Evolutionary conservation across 148 eudicot genomes (phyloP).

Genomic region (Diospyros lotus): DNA sequence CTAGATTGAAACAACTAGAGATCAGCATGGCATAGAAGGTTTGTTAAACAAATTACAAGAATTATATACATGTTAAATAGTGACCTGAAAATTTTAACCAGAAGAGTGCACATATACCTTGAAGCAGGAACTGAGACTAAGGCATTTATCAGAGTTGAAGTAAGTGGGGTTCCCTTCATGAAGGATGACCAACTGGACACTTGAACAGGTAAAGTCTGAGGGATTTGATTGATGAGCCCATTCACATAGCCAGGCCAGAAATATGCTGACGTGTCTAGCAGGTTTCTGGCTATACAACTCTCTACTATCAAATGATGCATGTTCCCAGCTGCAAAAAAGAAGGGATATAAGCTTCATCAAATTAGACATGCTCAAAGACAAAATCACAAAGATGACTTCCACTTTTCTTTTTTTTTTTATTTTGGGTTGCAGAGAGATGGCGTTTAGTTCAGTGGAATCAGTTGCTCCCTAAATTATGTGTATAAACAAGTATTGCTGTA

Average conservation of each 20-base stretch:
- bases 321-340: slow-evolving; percentile 47
- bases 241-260: slow-evolving; percentile 61
- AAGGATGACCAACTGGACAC: slow-evolving; percentile 58
- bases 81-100: too few relatives aligned
- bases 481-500: neutral
- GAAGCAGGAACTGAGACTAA: slow-evolving; percentile 58
- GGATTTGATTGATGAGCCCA: slow-evolving; percentile 31
- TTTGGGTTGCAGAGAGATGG: slow-evolving; percentile 5
- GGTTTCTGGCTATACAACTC: slow-evolving; percentile 56
- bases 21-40: too few relatives aligned
- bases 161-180: slow-evolving; percentile 54
- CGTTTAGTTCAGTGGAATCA: neutral
- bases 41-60: too few relatives aligned
- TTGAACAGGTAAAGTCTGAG: slow-evolving; percentile 38
- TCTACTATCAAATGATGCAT: slow-evolving; percentile 57
- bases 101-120: slow-evolving; percentile 32
- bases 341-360: neutral
- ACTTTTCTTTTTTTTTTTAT: neutral
- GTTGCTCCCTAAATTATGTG: neutral
- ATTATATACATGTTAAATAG: too few relatives aligned
- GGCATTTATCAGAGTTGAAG: slow-evolving; percentile 36
- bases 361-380: neutral
- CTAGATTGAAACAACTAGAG: too few relatives aligned
- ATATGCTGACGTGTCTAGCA: slow-evolving; percentile 55
- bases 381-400: neutral